A percentile compares a stretch with the other conserved stretches of the same genome.
Conservation (phyloP, 306 rosid species). For the Begonia masoniana region DNA sequence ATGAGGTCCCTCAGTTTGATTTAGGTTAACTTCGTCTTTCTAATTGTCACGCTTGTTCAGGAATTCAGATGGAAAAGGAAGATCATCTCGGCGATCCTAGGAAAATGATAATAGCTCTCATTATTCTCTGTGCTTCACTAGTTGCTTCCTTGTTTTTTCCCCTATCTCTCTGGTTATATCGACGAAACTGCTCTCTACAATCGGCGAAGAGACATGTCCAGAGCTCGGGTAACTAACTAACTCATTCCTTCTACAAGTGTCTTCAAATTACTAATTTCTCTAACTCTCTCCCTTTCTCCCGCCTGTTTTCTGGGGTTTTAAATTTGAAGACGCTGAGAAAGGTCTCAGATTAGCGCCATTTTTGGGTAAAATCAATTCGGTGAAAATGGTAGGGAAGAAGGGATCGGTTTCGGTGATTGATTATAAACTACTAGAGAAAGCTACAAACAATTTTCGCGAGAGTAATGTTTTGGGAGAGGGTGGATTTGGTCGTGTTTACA, state of each 20-base stretch:
- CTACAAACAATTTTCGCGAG: conserved; percentile 45
- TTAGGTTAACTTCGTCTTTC: background rate
- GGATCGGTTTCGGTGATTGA: conserved; percentile 58
- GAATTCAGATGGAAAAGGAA: conserved; percentile 24
- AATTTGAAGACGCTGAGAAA: conserved; percentile 51
- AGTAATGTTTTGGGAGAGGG: conserved; percentile 77
- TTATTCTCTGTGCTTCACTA: conserved; percentile 30
- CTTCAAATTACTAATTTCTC: conserved; percentile 1
- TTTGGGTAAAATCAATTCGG: conserved; percentile 43
- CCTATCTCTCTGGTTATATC: conserved; percentile 45
- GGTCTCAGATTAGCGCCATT: conserved; percentile 34
- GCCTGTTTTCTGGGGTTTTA: conserved; percentile 17
- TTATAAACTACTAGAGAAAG: conserved; percentile 52
- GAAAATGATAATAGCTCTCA: conserved; percentile 40
- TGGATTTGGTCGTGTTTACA: conserved; percentile 90
- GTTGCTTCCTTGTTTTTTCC: conserved; percentile 26
- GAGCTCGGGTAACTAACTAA: conserved; percentile 23
- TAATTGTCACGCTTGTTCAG: conserved; percentile 23
- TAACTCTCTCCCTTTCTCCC: conserved; percentile 6
- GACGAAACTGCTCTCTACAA: conserved; percentile 24
- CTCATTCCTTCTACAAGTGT: too few species aligned
- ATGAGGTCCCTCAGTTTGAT: background rate
- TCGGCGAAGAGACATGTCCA: conserved; percentile 24
- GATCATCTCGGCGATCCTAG: conserved; percentile 23
- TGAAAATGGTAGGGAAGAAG: conserved; percentile 37